Conservation (phyloP, 192 early-diverging fungal species). For the Coemansia sp. region DNA sequence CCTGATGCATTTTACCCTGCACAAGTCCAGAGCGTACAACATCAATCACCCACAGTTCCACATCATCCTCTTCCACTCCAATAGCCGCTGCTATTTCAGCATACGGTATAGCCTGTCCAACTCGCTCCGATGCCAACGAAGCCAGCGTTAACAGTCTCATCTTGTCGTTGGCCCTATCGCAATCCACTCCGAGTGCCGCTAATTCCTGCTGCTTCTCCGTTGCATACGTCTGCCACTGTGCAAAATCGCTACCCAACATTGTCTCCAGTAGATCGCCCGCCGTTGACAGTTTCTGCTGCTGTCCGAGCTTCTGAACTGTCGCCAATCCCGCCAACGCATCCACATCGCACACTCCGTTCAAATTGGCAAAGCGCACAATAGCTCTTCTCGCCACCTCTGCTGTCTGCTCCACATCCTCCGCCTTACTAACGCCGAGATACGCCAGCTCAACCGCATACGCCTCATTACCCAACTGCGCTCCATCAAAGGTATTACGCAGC, state of each 20-base stretch:
- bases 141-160: slow-evolving; percentile 85
- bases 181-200: slow-evolving; percentile 53
- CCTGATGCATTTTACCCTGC: slow-evolving; percentile 94
- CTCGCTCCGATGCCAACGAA: slow-evolving; percentile 67
- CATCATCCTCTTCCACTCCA: slow-evolving; percentile 72
- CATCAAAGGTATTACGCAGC: slow-evolving; percentile 36
- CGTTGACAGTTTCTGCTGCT: slow-evolving; percentile 65
- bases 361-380: slow-evolving; percentile 64
- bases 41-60: slow-evolving; percentile 96
- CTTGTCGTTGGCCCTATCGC: slow-evolving; percentile 68
- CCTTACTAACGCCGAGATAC: slow-evolving; percentile 64
- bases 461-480: slow-evolving; percentile 28
- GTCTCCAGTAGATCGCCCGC: slow-evolving; percentile 62
- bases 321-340: slow-evolving; percentile 69
- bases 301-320: slow-evolving; percentile 66
- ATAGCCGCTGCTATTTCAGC: slow-evolving; percentile 70
- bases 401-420: slow-evolving; percentile 38
- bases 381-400: slow-evolving; percentile 63
- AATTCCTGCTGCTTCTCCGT: slow-evolving; percentile 57
- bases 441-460: slow-evolving; percentile 51
- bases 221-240: slow-evolving; percentile 53
- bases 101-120: slow-evolving; percentile 72
- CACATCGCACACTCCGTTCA: slow-evolving; percentile 73
- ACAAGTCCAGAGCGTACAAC: slow-evolving; percentile 88
- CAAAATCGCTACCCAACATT: slow-evolving; percentile 34